Conservation (phyloP, 306 rosid genomes). For the Mimosa bimucronata region DNA sequence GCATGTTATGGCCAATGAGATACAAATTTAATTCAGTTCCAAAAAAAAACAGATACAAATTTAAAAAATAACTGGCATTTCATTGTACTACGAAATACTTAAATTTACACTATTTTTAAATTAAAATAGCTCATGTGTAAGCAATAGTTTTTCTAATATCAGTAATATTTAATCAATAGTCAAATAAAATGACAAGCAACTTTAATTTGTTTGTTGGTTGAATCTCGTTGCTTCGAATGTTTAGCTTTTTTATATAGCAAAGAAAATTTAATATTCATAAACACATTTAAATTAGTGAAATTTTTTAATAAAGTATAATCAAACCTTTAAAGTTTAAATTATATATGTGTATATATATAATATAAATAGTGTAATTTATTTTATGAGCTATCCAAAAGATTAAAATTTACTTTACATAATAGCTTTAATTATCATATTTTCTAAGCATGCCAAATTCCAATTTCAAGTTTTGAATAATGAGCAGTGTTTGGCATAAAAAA, state of each 20-base stretch:
- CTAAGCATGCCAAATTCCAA: background rate
- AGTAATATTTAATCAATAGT: background rate
- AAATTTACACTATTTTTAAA: background rate
- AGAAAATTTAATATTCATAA: background rate
- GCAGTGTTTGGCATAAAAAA: no score
- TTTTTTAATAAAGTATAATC: background rate
- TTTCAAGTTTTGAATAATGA: background rate
- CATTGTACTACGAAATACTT: background rate
- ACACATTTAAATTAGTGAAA: background rate
- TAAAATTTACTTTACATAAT: background rate
- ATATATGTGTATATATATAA: no score
- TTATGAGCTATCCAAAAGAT: background rate
- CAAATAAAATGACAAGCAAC: background rate
- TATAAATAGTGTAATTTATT: background rate
- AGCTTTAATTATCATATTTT: background rate
- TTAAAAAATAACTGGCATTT: background rate
- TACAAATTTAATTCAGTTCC: no score
- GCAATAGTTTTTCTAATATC: background rate
- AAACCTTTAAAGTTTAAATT: background rate
- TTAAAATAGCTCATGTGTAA: background rate
- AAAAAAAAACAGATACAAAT: no score
- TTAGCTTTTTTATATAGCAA: background rate
- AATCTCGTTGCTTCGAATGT: background rate
- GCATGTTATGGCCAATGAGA: no score
- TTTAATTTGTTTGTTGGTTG: no score